Evolutionary conservation across 2,329 filamentous ascomycete genomes (phyloP).

Genomic region (Penicillium psychrosexuale): DNA sequence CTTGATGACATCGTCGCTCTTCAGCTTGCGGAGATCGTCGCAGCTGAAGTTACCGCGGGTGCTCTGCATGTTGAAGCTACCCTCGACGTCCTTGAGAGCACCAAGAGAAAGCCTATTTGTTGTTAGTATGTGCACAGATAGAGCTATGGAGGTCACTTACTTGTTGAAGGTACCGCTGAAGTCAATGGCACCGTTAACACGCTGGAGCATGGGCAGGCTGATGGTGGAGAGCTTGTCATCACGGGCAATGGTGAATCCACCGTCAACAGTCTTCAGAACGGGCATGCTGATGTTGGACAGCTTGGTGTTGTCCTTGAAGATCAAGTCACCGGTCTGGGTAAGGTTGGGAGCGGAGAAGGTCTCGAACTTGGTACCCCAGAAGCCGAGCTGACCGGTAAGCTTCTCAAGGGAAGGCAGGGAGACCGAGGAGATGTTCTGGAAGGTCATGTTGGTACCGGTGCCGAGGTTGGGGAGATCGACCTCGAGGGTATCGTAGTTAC

Average conservation of each 20-base stretch:
- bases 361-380: constrained; percentile 68
- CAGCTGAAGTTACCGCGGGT: constrained; percentile 61
- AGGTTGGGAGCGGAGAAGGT: constrained; percentile 47
- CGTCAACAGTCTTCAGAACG: constrained; percentile 63
- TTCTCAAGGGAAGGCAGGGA: constrained; percentile 67
- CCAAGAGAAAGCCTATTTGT: constrained; percentile 65
- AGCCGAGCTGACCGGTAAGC: constrained; percentile 76
- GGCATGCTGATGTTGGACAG: constrained; percentile 75
- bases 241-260: constrained; percentile 83
- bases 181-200: constrained; percentile 75
- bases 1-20: constrained; percentile 43
- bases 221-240: constrained; percentile 72
- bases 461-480: constrained; percentile 75
- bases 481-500: constrained; percentile 72
- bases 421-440: constrained; percentile 75
- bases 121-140: constrained; percentile 29
- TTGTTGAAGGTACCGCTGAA: constrained; percentile 78
- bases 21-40: constrained; percentile 51
- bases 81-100: constrained; percentile 63
- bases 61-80: constrained; percentile 67
- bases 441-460: constrained; percentile 74
- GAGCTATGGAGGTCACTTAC: constrained; percentile 54
- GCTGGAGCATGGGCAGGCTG: constrained; percentile 64
- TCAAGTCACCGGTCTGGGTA: constrained; percentile 51
- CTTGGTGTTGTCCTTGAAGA: constrained; percentile 56